Percentiles rank a stretch among this genome's conserved stretches.
Conservation (phyloP, 768 basidiomycete species). For the Lactifluus pinguis region DNA sequence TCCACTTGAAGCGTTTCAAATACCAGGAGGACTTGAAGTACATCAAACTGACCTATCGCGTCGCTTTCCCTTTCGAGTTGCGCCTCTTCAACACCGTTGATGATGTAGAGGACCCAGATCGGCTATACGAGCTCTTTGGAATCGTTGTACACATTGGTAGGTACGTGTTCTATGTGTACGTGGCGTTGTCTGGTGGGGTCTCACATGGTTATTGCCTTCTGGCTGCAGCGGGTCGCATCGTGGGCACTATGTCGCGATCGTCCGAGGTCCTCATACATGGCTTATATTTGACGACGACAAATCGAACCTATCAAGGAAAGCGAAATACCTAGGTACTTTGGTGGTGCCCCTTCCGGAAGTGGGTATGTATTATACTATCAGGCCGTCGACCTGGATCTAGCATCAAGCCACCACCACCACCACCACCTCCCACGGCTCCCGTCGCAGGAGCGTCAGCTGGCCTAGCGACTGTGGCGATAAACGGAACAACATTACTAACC, state of each 20-base stretch:
- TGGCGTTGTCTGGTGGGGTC: background rate
- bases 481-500: background rate
- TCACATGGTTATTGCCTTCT: slow-evolving; percentile 6
- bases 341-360: too few species aligned
- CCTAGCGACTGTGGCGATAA: background rate
- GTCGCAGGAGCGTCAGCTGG: slow-evolving; percentile 2
- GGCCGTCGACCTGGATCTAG: slow-evolving; percentile 79
- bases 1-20: slow-evolving; percentile 98
- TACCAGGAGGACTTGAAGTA: too few species aligned
- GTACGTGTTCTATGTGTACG: slow-evolving; percentile 39
- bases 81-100: slow-evolving; percentile 96
- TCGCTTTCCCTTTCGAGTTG: slow-evolving; percentile 92
- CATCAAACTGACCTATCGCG: slow-evolving; percentile 93
- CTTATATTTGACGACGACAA: slow-evolving; percentile 93
- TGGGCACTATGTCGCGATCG: slow-evolving; percentile 91
- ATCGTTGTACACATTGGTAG: slow-evolving; percentile 99
- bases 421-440: slow-evolving; percentile 20
- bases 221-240: too few species aligned
- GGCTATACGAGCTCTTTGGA: slow-evolving; percentile 89
- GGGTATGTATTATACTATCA: slow-evolving; percentile 99
- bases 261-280: slow-evolving; percentile 78
- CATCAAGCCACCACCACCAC: slow-evolving; percentile 33
- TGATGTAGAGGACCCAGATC: slow-evolving; percentile 82
- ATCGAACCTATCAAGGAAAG: slow-evolving; percentile 81
- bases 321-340: slow-evolving; percentile 90